Conservation (phyloP, 768 basidiomycete species). For the Psilocybe cubensis region DNA sequence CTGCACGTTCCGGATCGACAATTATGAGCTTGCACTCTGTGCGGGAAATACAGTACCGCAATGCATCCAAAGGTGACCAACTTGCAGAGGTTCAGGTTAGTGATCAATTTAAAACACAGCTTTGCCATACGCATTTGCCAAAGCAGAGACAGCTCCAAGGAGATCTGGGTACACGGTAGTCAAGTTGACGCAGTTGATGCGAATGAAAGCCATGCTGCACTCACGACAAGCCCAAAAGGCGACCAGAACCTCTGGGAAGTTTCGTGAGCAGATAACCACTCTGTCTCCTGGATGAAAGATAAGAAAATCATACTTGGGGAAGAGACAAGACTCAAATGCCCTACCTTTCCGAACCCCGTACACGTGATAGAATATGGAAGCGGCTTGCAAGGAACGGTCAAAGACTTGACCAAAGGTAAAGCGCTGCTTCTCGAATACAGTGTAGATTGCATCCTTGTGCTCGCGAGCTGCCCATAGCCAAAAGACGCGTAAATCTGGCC, state of each 20-base stretch:
- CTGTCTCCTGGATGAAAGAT: slow-evolving; percentile 46
- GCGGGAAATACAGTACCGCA: slow-evolving; percentile 56
- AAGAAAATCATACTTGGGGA: not conserved
- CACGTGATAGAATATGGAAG: slow-evolving; percentile 44
- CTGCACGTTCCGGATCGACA: slow-evolving; percentile 63
- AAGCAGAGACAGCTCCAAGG: slow-evolving; percentile 64
- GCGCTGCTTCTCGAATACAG: slow-evolving; percentile 56
- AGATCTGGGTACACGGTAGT: slow-evolving; percentile 41
- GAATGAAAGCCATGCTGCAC: slow-evolving; percentile 20
- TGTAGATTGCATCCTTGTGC: slow-evolving; percentile 48
- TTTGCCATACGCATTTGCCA: slow-evolving; percentile 56
- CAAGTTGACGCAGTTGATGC: slow-evolving; percentile 2
- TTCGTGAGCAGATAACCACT: slow-evolving; percentile 66
- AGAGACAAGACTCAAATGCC: not conserved
- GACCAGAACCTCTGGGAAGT: slow-evolving; percentile 61
- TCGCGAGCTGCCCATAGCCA: slow-evolving; percentile 50
- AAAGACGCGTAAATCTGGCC: slow-evolving; percentile 54
- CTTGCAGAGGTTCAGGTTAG: not conserved
- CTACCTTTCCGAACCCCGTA: slow-evolving; percentile 57
- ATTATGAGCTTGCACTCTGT: slow-evolving; percentile 60
- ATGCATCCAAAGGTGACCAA: slow-evolving; percentile 51
- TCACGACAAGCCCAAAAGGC: slow-evolving; percentile 66
- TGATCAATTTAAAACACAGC: slow-evolving; percentile 32
- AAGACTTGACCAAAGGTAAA: slow-evolving; percentile 51
- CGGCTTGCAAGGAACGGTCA: slow-evolving; percentile 44